phyloP scores from a whole-genome alignment of 306 rosid species.

The Gastrolobium bilobum region DNA sequence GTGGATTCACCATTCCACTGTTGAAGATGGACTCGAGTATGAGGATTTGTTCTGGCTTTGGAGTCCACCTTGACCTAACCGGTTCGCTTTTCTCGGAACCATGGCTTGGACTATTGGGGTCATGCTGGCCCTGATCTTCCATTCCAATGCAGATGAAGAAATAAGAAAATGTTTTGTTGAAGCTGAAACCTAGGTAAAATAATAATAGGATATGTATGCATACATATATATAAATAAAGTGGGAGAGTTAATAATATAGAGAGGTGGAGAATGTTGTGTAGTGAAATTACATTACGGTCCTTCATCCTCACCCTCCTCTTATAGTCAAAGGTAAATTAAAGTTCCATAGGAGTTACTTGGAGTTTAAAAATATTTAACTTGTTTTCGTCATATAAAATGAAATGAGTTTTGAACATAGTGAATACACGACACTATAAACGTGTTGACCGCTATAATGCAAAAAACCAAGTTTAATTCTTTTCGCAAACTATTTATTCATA shows the following conservation, averaged over 20 bases:
- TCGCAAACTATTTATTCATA: no score
- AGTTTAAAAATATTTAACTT: no score
- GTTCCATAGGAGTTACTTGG: neutral
- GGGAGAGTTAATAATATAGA: neutral
- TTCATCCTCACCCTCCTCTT: neutral
- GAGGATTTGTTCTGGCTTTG: conserved; percentile 93
- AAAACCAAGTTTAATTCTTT: no score
- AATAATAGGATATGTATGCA: conserved; percentile 7
- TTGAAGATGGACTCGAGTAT: conserved; percentile 95
- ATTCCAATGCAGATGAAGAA: conserved; percentile 52
- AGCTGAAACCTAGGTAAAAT: conserved; percentile 63
- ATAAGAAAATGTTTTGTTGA: conserved; percentile 30
- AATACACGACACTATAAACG: no score
- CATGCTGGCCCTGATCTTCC: conserved; percentile 68
- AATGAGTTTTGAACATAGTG: neutral
- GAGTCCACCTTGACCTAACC: conserved; percentile 93
- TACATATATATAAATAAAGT: neutral
- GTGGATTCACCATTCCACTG: conserved; percentile 96
- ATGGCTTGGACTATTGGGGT: conserved; percentile 56
- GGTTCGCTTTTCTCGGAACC: conserved; percentile 70
- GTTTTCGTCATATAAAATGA: neutral
- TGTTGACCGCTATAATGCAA: no score
- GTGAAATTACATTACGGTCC: conserved; percentile 33
- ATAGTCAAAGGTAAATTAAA: neutral
- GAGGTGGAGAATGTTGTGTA: neutral